Percentiles rank a stretch among this genome's conserved stretches.
Evolutionary conservation across 208 protist species (phyloP).

Genomic region (Strigomonas oncopelti): DNA sequence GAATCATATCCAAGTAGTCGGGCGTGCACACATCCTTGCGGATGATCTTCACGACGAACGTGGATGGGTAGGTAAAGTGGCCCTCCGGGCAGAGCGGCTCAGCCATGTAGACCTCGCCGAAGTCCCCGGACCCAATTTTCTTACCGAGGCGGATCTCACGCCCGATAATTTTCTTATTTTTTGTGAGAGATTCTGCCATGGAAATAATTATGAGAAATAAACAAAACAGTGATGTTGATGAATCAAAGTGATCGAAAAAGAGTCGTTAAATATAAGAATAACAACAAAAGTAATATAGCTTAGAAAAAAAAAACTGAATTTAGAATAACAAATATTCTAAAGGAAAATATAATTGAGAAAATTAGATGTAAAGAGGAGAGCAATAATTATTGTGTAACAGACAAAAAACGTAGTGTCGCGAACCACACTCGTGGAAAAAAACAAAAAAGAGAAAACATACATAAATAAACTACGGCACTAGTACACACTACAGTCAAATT

Average conservation of each 20-base stretch:
- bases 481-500: constrained; percentile 3
- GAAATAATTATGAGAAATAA: no score
- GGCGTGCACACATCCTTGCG: constrained; percentile 35
- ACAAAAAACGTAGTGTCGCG: not conserved
- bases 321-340: not conserved
- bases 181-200: constrained; percentile 12
- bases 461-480: not conserved
- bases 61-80: constrained; percentile 37
- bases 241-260: no score
- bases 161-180: constrained; percentile 40
- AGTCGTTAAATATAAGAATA: not conserved
- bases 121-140: constrained; percentile 49
- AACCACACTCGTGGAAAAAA: constrained; percentile 9
- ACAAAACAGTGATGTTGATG: no score
- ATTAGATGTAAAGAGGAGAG: not conserved
- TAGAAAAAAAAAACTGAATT: constrained; percentile 6
- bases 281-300: not conserved
- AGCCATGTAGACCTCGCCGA: constrained; percentile 54
- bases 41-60: constrained; percentile 78
- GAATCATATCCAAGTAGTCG: constrained; percentile 26
- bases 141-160: constrained; percentile 51
- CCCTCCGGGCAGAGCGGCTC: constrained; percentile 10
- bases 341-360: not conserved
- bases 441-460: constrained; percentile 13
- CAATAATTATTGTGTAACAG: not conserved